Base-by-base conservation (phyloP, 106 monocot species). In the Apostasia ramifera region DNA sequence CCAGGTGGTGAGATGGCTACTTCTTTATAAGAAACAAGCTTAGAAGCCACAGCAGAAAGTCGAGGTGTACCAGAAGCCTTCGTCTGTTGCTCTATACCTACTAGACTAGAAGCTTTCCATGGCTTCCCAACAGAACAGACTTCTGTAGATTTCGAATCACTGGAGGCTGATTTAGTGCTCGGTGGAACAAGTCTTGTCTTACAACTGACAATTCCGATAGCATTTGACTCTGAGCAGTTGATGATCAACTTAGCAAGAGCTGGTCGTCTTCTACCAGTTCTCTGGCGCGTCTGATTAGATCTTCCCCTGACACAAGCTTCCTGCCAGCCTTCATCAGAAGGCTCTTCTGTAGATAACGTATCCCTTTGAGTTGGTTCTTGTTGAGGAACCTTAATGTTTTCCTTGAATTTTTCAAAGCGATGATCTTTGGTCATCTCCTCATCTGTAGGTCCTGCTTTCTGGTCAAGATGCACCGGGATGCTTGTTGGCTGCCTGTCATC, bases 301-400 rank as follows among this genome's bases (percentile, higher is more conserved):
- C 84, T 71, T 70, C 84, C 88, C 76, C 74, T 88, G 45, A 78
- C 70, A 55, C 59, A 82, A 63, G 95, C 95, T 63, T 88, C 92
- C 81, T 97, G 95, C 95, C 95, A 97, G 13, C 95, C 95, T 73
- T 92, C 92, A 80, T 92, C 92, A 66, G 84, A 86, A 64, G 75
- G 78, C 56, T 70, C 83, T 73, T 82, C 83, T 69, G 73, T 44
- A 8, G 76, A 82, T 69, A 68, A 40, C 8, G 55, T 12, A 64
- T 65, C 68, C 1, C 11, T 42, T 41, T 57, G 54, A 42, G 12
- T 64, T 37, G 53, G 45, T 60, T 79, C 68, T 54, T 37, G 9
- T 3, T 47, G 47, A 47, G 39, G 55, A 47, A 58, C 54, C 40
- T 11, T 60, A 66, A 70, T 54, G 2, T 61, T 55, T 61, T 85